A percentile compares a stretch with the other conserved stretches of the same genome.
phyloP scores from a whole-genome alignment of 768 basidiomycete species.

The Mycena haematopus region DNA sequence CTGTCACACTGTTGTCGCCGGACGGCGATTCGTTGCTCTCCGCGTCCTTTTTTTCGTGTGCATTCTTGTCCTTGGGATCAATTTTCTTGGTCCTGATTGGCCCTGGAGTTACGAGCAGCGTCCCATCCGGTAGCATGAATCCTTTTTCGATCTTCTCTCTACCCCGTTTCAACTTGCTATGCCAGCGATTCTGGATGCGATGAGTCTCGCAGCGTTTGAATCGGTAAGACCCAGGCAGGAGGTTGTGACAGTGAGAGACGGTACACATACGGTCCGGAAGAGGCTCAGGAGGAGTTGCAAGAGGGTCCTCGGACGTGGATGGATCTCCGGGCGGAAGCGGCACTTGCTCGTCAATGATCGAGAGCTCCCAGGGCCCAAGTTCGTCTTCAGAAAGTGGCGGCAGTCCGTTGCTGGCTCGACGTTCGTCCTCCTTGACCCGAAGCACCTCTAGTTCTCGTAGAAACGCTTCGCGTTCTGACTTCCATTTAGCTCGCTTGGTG shows the following conservation, averaged over 20 bases:
- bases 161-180: slow-evolving; percentile 57
- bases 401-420: slow-evolving; percentile 42
- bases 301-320: slow-evolving; percentile 5
- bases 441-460: slow-evolving; percentile 47
- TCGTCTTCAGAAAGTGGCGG: slow-evolving; percentile 47
- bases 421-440: slow-evolving; percentile 46
- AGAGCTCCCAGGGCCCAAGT: slow-evolving; percentile 42
- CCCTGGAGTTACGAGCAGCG: slow-evolving; percentile 21
- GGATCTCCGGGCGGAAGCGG: slow-evolving; percentile 28
- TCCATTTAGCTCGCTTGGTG: slow-evolving; percentile 63
- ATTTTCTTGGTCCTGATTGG: slow-evolving; percentile 15
- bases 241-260: slow-evolving; percentile 61
- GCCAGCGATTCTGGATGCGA: slow-evolving; percentile 59
- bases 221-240: slow-evolving; percentile 53
- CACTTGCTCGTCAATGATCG: slow-evolving; percentile 41
- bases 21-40: not conserved
- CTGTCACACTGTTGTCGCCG: not conserved
- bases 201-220: slow-evolving; percentile 64
- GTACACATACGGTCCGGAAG: slow-evolving; percentile 58
- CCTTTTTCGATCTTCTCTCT: slow-evolving; percentile 56
- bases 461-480: slow-evolving; percentile 49
- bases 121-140: slow-evolving; percentile 32
- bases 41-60: slow-evolving; percentile 13
- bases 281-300: slow-evolving; percentile 6
- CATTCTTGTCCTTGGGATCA: slow-evolving; percentile 18